Conservation (phyloP, 768 basidiomycete species). For the Pluteus cervinus region DNA sequence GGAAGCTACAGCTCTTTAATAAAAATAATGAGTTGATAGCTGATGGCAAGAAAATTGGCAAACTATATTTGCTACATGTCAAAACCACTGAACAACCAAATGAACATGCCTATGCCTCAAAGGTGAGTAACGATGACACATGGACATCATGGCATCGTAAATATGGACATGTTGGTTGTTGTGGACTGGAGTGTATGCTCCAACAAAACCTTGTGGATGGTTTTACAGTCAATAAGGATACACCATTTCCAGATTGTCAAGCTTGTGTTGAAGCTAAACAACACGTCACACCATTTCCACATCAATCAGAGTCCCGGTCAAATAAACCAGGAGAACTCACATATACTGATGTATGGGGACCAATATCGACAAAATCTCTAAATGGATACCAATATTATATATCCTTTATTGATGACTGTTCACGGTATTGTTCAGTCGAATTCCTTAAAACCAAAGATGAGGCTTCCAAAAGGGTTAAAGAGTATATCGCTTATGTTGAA, state of each 20-base stretch:
- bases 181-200: neutral
- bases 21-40: neutral
- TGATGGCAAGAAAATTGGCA: neutral
- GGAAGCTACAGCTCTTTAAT: neutral
- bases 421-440: neutral
- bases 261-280: slow-evolving; percentile 1
- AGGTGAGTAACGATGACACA: no score
- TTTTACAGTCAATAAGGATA: neutral
- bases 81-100: no score
- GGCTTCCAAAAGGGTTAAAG: neutral
- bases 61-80: neutral
- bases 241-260: neutral
- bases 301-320: neutral
- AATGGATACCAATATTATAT: slow-evolving; percentile 1
- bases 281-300: neutral
- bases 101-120: no score
- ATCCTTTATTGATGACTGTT: slow-evolving; percentile 4
- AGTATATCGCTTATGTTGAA: neutral
- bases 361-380: neutral
- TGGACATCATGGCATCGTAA: slow-evolving; percentile 1
- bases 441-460: slow-evolving; percentile 6
- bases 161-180: neutral
- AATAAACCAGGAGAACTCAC: slow-evolving; percentile 1
- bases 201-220: slow-evolving; percentile 1
- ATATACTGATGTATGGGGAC: slow-evolving; percentile 5